phyloP scores from a whole-genome alignment of 306 rosid genomes.

The Ormosia semicastrata region DNA sequence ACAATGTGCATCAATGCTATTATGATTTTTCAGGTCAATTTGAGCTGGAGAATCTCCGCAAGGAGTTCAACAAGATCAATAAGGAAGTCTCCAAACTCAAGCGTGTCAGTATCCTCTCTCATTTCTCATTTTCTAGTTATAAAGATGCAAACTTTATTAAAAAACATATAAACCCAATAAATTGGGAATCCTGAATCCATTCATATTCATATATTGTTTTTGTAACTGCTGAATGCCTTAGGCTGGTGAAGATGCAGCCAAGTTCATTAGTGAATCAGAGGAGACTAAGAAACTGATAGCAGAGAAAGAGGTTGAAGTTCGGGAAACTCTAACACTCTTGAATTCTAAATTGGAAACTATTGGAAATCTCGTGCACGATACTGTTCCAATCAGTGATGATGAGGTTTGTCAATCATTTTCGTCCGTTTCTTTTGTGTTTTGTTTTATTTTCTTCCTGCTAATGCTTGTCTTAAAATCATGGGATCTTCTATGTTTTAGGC shows the following conservation, averaged over 20 bases:
- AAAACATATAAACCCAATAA: too few relatives aligned
- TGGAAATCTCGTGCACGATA: slow-evolving; percentile 92
- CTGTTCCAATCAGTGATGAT: slow-evolving; percentile 71
- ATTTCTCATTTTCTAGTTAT: too few relatives aligned
- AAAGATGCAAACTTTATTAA: too few relatives aligned
- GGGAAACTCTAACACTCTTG: slow-evolving; percentile 49
- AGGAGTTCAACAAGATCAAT: slow-evolving; percentile 74
- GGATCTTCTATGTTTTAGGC: slow-evolving; percentile 4
- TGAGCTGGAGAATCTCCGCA: slow-evolving; percentile 71
- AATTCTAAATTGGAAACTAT: slow-evolving; percentile 66
- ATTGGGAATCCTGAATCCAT: too few relatives aligned
- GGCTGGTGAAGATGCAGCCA: slow-evolving; percentile 65
- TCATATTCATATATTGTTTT: too few relatives aligned
- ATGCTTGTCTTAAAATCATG: too few relatives aligned
- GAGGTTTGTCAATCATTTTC: slow-evolving; percentile 35
- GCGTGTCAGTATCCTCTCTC: slow-evolving; percentile 33
- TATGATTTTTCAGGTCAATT: slow-evolving; percentile 51
- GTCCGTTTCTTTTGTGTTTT: too few relatives aligned
- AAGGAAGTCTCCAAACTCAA: slow-evolving; percentile 70
- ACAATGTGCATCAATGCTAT: background rate
- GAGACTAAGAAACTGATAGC: slow-evolving; percentile 55
- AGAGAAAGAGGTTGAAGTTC: slow-evolving; percentile 78
- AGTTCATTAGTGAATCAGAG: slow-evolving; percentile 57
- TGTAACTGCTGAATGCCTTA: background rate
- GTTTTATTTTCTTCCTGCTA: too few relatives aligned